Evolutionary conservation across 768 basidiomycete species (phyloP), one percentile per base, ranked within the genome.

Genomic region (Udeniomyces megalosporus): DNA sequence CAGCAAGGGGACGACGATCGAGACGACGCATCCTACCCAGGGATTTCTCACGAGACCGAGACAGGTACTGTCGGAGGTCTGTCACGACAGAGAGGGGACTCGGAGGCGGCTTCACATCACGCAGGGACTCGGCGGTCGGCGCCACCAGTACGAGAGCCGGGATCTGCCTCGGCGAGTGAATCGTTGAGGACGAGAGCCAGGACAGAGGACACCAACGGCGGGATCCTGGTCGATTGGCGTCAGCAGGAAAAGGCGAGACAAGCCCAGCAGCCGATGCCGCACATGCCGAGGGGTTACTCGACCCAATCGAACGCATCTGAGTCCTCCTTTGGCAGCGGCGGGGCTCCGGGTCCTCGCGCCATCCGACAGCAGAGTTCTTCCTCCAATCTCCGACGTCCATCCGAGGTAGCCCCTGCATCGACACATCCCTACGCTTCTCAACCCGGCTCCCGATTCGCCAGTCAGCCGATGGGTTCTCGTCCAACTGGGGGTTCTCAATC

Each of bases 191-290:
- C 82, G 15, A 77, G 86, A 47, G 82, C 82, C 28, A 79, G 82
- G 66, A 84, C 84, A 15, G 85, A 88, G 67, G 84, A 83, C 68
- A 74, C 77, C 54, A 81, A 78, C 64, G 82, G 84, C 1, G 76
- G 79, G 15, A 75, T 80, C 22, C 82, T 85, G 74, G 75, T 78
- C 10, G 82, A 81, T 66, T 84, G 84, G 85, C 75, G 82, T 65
- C 74, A 71, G 24, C 76, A 78, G 61, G 79, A 78, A 50, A 77
- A 42, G 24, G 12, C 4, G n/a, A 52, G 24, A 26, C 50, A 52
- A 31, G 26, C 17, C 22, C n/a, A 3, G n/a, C 38, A 26, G 48
- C 47, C 54, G 28, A 44, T 57, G 24, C 32, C 47, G 10, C n/a
- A 20, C 46, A 44, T 62, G 46, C 53, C 54, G 7, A 14, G 45